Evolutionary conservation across 2,329 filamentous ascomycete genomes (phyloP).

Genomic region (Elsinoe ampelina): DNA sequence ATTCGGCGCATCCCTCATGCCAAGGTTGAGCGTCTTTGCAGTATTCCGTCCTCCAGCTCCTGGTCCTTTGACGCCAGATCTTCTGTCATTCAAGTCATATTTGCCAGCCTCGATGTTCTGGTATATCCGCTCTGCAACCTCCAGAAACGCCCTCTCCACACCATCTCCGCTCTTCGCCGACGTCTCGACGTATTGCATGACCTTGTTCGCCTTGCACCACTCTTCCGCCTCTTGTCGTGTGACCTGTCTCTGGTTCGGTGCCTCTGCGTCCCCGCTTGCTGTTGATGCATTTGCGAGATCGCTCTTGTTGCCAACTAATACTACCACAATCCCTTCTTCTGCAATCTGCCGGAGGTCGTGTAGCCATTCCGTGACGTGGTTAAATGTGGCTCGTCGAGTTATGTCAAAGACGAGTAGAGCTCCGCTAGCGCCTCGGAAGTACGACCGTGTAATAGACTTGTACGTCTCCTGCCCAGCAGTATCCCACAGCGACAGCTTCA

Average conservation of each 20-base stretch:
- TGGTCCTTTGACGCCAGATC: slow-evolving; percentile 77
- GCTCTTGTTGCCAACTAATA: slow-evolving; percentile 90
- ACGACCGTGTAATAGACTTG: slow-evolving; percentile 88
- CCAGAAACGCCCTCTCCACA: slow-evolving; percentile 85
- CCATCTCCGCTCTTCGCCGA: slow-evolving; percentile 91
- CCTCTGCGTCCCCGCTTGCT: slow-evolving; percentile 24
- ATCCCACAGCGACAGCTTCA: slow-evolving; percentile 93
- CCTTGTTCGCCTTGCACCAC: slow-evolving; percentile 77
- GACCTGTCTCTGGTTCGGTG: slow-evolving; percentile 63
- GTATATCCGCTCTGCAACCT: slow-evolving; percentile 91
- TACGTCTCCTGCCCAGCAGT: slow-evolving; percentile 96
- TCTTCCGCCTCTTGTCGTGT: slow-evolving; percentile 73
- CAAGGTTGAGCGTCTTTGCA: slow-evolving; percentile 35
- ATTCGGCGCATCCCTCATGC: slow-evolving; percentile 25
- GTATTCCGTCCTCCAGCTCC: slow-evolving; percentile 39
- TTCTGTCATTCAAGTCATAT: slow-evolving; percentile 88
- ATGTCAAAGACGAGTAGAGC: slow-evolving; percentile 92
- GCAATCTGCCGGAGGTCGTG: slow-evolving; percentile 90
- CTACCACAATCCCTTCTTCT: slow-evolving; percentile 87
- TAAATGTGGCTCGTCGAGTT: slow-evolving; percentile 72
- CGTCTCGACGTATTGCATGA: slow-evolving; percentile 92
- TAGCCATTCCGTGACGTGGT: slow-evolving; percentile 85
- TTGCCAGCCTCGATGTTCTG: slow-evolving; percentile 91
- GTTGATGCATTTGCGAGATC: slow-evolving; percentile 56
- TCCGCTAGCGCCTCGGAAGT: slow-evolving; percentile 74